phyloP scores from a whole-genome alignment of 2,329 filamentous ascomycete genomes.

The Botrytis deweyae region DNA sequence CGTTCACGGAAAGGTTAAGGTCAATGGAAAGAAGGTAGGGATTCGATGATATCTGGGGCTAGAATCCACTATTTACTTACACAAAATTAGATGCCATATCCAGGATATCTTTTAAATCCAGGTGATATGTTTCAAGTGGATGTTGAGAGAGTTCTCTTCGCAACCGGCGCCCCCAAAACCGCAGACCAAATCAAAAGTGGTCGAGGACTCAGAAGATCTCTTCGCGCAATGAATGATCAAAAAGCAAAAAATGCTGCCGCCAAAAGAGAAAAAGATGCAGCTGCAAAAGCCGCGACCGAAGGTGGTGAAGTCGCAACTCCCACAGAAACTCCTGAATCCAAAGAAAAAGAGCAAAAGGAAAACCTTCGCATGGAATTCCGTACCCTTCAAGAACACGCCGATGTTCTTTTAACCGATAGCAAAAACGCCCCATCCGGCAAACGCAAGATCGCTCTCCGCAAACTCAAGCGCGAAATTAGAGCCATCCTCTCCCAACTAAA shows the following conservation, averaged over 20 bases:
- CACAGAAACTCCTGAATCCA: conserved; percentile 24
- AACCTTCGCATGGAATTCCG: conserved; percentile 14
- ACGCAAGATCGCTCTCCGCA: conserved; percentile 24
- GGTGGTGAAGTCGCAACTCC: neutral
- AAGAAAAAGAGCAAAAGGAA: neutral
- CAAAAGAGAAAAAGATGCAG: conserved; percentile 29
- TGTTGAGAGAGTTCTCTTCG: conserved; percentile 80
- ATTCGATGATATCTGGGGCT: neutral
- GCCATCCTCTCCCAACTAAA: neutral
- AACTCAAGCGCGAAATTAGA: conserved; percentile 17
- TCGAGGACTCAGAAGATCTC: conserved; percentile 24
- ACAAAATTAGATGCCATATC: conserved; percentile 75
- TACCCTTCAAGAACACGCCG: conserved; percentile 10
- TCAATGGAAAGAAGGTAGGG: conserved; percentile 90
- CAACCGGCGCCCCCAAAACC: conserved; percentile 73
- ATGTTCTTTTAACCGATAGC: conserved; percentile 5
- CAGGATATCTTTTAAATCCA: conserved; percentile 91
- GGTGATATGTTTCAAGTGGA: conserved; percentile 98
- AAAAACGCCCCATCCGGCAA: conserved; percentile 15
- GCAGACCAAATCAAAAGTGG: conserved; percentile 30
- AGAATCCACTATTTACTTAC: neutral
- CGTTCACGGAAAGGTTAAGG: conserved; percentile 86
- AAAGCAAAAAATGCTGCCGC: conserved; percentile 12
- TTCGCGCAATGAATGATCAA: conserved; percentile 25
- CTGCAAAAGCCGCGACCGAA: conserved; percentile 26